Conservation (phyloP, 345 rosid genomes). For the Anacardium occidentale region DNA sequence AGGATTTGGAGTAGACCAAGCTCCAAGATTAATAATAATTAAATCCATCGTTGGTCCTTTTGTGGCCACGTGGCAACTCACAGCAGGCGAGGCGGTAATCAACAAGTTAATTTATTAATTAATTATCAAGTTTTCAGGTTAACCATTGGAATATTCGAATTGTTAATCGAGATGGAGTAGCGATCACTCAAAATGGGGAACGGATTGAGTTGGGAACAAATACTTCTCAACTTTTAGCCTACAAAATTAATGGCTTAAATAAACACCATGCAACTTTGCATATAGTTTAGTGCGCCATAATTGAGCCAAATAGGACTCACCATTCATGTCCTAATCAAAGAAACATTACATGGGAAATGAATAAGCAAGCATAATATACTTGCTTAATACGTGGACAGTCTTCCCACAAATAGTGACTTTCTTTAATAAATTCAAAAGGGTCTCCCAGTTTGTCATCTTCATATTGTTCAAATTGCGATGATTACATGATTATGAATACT, state of each 20-base stretch:
- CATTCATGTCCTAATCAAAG: background rate
- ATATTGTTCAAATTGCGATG: no score
- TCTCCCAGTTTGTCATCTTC: no score
- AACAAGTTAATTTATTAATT: background rate
- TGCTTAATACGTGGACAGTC: background rate
- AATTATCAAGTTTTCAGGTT: background rate
- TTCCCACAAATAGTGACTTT: no score
- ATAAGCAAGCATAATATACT: background rate
- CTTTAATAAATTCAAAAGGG: no score
- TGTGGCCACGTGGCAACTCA: background rate
- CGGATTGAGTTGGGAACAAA: background rate
- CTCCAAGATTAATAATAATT: background rate
- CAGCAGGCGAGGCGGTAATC: no score
- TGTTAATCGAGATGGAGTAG: background rate
- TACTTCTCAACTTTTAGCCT: background rate
- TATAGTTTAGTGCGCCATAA: background rate
- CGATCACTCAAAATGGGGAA: background rate
- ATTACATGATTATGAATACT: no score
- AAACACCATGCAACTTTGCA: no score
- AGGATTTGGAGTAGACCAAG: background rate
- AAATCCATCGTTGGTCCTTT: background rate
- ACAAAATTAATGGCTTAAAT: background rate
- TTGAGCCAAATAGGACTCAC: background rate
- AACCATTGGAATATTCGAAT: background rate
- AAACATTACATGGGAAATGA: background rate